Evolutionary conservation across 106 monocot genomes (phyloP), one percentile per base, ranked within the genome.

Genomic region (Allium fistulosum): DNA sequence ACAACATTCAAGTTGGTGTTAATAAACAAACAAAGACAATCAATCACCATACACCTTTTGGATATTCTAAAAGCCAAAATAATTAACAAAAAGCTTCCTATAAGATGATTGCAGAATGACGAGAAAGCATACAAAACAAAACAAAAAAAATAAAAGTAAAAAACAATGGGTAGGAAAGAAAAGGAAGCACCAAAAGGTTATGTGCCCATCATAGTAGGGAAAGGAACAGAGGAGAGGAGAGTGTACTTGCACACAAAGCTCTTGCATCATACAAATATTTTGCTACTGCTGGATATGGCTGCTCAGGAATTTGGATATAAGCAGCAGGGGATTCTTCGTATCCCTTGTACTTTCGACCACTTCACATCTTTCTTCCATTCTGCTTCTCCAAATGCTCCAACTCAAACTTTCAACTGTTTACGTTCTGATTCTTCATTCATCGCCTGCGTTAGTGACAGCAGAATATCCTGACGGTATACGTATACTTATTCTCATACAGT

Each of bases 241-340:
- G 46, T 69, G 0, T 1, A 56, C 45, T 37, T 69, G 45, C 55
- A 57, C 11, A 49, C 49, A 8, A 69, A 49, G 15, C 37, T 69
- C 15, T 57, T 69, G 56, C 53, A 69, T 53, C 48, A 69, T 55
- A 53, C 53, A 10, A 9, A 57, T 46, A 7, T 69, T 4, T 9
- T 51, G 8, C 9, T 18, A 0, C 11, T 69, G 68, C 68, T 69
- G 8, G 68, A 69, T 1, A 57, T 57, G 56, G 14, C 68, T 8
- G 68, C 68, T 16, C 56, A 69, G 26, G 68, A 69, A 18, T 69
- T 69, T 12, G 68, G 68, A 15, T 69, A 69, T 46, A 46, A 57
- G 56, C 68, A 69, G 55, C 27, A 57, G 57, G 68, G 68, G 7
- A 57, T 69, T 37, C 68, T 69, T 16, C 15, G 45, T 53, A 55